Conservation (phyloP, 116 monocot species). For the Zostera marina region DNA sequence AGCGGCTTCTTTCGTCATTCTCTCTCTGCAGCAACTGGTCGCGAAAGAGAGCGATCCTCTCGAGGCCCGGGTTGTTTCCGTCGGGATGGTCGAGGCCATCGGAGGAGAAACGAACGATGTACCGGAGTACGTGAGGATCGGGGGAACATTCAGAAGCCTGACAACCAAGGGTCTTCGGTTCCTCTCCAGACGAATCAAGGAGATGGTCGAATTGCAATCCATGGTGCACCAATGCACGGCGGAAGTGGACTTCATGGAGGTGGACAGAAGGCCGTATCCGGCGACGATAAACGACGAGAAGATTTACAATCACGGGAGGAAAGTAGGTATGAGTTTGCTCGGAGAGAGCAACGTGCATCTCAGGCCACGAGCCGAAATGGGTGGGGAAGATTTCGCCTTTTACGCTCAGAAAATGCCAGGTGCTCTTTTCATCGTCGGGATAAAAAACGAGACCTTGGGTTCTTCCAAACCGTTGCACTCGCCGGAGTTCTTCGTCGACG, state of each 20-base stretch:
- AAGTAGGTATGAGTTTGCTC: conserved; percentile 22
- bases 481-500: conserved; percentile 36
- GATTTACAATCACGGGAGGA: conserved; percentile 35
- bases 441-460: conserved; percentile 22
- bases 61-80: conserved; percentile 32
- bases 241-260: conserved; percentile 42
- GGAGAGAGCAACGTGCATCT: conserved; percentile 25
- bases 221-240: conserved; percentile 33
- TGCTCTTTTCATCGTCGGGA: conserved; percentile 37
- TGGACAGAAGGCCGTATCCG: conserved; percentile 26
- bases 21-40: conserved; percentile 39
- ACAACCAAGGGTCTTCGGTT: conserved; percentile 21
- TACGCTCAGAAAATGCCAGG: conserved; percentile 31
- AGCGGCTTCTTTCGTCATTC: conserved; percentile 30
- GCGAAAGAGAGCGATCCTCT: conserved; percentile 43
- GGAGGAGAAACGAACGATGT: conserved; percentile 25
- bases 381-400: conserved; percentile 62
- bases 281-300: conserved; percentile 28
- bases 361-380: conserved; percentile 17
- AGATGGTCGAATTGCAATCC: conserved; percentile 42
- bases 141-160: conserved; percentile 47
- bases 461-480: conserved; percentile 23
- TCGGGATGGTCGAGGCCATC: conserved; percentile 17
- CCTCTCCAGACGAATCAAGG: conserved; percentile 28
- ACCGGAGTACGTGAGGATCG: conserved; percentile 33